Evolutionary conservation across 306 rosid species (phyloP).

Genomic region (Prinsepia uniflora): DNA sequence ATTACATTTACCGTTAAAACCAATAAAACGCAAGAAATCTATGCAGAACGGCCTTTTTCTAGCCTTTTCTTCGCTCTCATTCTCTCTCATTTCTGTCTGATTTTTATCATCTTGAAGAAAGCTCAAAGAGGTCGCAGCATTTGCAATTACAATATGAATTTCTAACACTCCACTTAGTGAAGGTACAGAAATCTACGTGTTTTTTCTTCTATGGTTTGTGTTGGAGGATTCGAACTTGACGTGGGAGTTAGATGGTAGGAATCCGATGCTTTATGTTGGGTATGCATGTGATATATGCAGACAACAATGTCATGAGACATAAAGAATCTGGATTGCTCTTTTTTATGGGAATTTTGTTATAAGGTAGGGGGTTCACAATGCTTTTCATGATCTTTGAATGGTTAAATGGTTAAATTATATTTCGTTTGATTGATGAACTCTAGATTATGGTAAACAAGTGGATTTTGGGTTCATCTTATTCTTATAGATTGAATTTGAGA

Average conservation of each 20-base stretch:
- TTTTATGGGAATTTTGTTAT: not conserved
- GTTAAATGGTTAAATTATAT: not conserved
- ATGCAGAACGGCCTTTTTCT: constrained; percentile 3
- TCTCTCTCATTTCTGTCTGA: not conserved
- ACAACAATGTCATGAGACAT: not conserved
- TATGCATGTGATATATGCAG: not conserved
- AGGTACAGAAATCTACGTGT: not conserved
- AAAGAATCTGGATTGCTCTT: not conserved
- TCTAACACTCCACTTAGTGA: not conserved
- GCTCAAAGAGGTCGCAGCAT: constrained; percentile 8
- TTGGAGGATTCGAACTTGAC: too few relatives aligned
- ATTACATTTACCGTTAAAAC: constrained; percentile 7
- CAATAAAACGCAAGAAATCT: not conserved
- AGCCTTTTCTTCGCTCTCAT: constrained; percentile 3
- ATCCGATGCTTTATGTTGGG: not conserved
- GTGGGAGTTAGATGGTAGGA: too few relatives aligned
- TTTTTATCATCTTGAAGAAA: constrained; percentile 1
- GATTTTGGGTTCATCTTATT: constrained; percentile 1
- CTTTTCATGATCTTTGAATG: not conserved
- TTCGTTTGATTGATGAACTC: not conserved
- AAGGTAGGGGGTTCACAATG: not conserved
- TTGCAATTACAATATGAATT: constrained; percentile 6
- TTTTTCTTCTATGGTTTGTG: too few relatives aligned
- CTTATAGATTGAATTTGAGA: not conserved
- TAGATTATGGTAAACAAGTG: not conserved